These are phyloP conservation scores for Oehlia diaphana DNA, from an alignment of 192 early-diverging fungal species.

Conservation along the genomic window DNA sequence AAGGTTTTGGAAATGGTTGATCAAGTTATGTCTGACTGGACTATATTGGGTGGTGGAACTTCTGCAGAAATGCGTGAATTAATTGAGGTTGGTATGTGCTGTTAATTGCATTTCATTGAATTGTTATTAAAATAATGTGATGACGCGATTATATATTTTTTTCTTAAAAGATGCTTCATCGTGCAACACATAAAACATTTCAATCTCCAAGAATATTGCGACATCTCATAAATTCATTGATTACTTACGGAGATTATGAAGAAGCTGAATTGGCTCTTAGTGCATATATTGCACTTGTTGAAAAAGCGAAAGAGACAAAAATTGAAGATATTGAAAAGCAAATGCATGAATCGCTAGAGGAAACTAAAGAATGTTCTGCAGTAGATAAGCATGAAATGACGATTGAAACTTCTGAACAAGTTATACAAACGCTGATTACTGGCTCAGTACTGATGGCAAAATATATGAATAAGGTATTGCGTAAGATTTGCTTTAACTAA, in stretches of 20 bases:
- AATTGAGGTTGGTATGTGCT: slow-evolving; percentile 41
- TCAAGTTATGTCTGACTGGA: slow-evolving; percentile 60
- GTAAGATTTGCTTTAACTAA: neutral
- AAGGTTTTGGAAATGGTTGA: slow-evolving; percentile 65
- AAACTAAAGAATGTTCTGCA: neutral
- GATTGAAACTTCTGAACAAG: slow-evolving; percentile 3
- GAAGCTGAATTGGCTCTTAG: slow-evolving; percentile 71
- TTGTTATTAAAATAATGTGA: neutral
- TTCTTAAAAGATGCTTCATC: slow-evolving; percentile 53
- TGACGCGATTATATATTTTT: neutral
- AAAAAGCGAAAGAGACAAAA: slow-evolving; percentile 24
- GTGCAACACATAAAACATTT: slow-evolving; percentile 64
- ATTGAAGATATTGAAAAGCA: slow-evolving; percentile 15
- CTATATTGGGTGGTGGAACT: slow-evolving; percentile 50
- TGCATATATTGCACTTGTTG: slow-evolving; percentile 61
- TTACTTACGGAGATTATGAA: slow-evolving; percentile 66
- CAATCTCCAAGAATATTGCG: slow-evolving; percentile 70
- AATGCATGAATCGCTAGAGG: neutral
- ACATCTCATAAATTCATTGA: slow-evolving; percentile 59
- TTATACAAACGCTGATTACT: neutral
- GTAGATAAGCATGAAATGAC: neutral
- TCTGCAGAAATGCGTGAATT: slow-evolving; percentile 56
- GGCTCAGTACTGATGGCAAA: slow-evolving; percentile 20
- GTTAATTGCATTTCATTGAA: neutral
- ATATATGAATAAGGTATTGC: slow-evolving; percentile 21